Evolutionary conservation across 768 basidiomycete genomes (phyloP), one percentile per base, ranked within the genome.

Genomic region (Termitomyces sp.): DNA sequence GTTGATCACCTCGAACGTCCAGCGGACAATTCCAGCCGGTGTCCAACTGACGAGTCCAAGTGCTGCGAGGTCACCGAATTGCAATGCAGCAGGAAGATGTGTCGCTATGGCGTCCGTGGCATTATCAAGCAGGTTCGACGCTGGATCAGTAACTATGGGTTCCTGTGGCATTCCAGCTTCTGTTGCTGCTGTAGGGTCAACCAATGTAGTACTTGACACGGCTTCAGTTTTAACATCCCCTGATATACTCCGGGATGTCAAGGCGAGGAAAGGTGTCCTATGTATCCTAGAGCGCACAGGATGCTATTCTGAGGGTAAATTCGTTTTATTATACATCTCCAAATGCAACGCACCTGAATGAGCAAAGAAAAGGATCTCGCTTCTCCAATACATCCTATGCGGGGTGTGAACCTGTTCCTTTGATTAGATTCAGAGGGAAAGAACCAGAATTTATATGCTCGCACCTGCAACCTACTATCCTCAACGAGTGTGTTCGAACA

Each of bases 51-150:
- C 70, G 3, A 92, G 70, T 2, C 87, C 90, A 36, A 90, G 76
- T 4, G 82, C 79, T 15, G 84, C 81, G 36, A 92, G 74, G 69
- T 90, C 88, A 1, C 89, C 89, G 41, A 82, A 84, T 57, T 89
- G 82, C 5, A 90, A 68, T 1, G 86, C 78, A 22, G 78, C 68
- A 25, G 76, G 67, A 33, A 66, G 46, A 35, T 61, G 65, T 36
- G 61, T 59, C 10, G 70, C 53, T 11, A 65, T 60, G 23, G 70
- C 57, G 50, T 70, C 60, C 20, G 66, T 61, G 7, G 68, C 5
- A 36, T 64, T 56, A 16, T 54, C 45, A 0, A 60, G 36, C 5
- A 60, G 18, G 7, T 59, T 54, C 13, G 46, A 40, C 10, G 53
- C 25, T 18, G 58, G 51, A 9, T 56, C 54, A 6, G 50, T 47